Base-by-base conservation (phyloP, 2,329 filamentous ascomycete species). In the Diaporthe australafricana region DNA sequence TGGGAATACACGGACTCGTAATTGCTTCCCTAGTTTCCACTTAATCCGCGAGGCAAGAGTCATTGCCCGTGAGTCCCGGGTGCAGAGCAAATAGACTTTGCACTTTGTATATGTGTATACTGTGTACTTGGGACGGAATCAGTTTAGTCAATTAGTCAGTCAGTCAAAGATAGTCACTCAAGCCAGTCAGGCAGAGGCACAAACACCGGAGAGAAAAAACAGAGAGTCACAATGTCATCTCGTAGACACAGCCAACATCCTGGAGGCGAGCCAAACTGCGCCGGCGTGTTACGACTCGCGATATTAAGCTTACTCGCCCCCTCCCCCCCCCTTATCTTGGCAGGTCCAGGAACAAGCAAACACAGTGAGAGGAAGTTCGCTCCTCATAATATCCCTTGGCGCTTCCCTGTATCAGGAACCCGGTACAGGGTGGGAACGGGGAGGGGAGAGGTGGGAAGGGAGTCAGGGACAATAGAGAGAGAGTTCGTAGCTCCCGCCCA, bases 221-320 rank as follows among this genome's bases (percentile, higher is more conserved):
- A 30, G 17, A 55, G 25, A 32, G 5, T 32, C 25, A 38, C 32
- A 32, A 30, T 20, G n/a, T 17, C 17, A 11, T 38, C 52, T 32
- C 38, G 9, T 5, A 40, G 38, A 40, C 9, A 40, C 6, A 48
- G n/a, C 40, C 57, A 63, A 47, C 25, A 25, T 20, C 40, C 38
- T 25, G 40, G 40, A 8, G 9, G 20, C 8, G n/a, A 32, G 14
- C 42, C 60, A 53, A 27, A 16, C n/a, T 38, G 35, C 32, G 32
- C 47, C 57, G 57, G 57, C 60, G 60, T 22, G 42, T 68, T 47
- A 48, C 42, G 38, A 69, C n/a, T 48, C 30, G 42, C 35, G 66
- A 60, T 42, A 60, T 69, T 69, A 69, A 69, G 66, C 66, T 69
- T 69, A 69, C 66, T 69, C 66, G 53, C 48, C 53, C 45, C 66